Percentiles rank a stretch among this genome's conserved stretches.
Conservation (phyloP, 805 yeast species). For the Wickerhamomyces mucosus region DNA sequence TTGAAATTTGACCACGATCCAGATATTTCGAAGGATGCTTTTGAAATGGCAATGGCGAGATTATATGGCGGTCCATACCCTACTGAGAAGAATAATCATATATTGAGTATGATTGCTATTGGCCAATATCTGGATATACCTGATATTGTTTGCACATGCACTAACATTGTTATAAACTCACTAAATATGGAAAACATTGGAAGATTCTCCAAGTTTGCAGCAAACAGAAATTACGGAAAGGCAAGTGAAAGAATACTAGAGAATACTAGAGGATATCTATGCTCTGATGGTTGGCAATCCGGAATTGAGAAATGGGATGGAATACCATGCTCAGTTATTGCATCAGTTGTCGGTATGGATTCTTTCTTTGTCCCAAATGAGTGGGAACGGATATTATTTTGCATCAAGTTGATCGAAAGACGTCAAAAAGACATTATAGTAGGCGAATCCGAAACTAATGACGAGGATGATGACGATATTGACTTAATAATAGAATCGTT, state of each 20-base stretch:
- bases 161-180: constrained; percentile 26
- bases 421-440: constrained; percentile 17
- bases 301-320: constrained; percentile 47
- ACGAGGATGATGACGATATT: constrained; percentile 7
- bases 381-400: constrained; percentile 44
- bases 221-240: constrained; percentile 32
- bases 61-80: constrained; percentile 35
- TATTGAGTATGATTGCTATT: constrained; percentile 35
- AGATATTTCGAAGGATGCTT: constrained; percentile 33
- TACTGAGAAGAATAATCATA: constrained; percentile 24
- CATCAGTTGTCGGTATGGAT: constrained; percentile 37
- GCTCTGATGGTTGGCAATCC: constrained; percentile 40
- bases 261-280: constrained; percentile 35
- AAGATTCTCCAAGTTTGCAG: constrained; percentile 31
- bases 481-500: constrained; percentile 23
- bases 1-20: constrained; percentile 31
- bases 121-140: constrained; percentile 41
- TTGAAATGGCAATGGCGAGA: constrained; percentile 37
- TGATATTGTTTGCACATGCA: constrained; percentile 34
- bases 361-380: constrained; percentile 45
- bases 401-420: constrained; percentile 32
- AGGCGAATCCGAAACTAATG: not conserved
- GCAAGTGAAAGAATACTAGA: constrained; percentile 37
- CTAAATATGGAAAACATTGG: constrained; percentile 29
- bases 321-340: constrained; percentile 32